Percentiles rank a stretch among this genome's conserved stretches.
Conservation (phyloP, 352 stramenopile species). For the Elongisporangium prolatum region DNA sequence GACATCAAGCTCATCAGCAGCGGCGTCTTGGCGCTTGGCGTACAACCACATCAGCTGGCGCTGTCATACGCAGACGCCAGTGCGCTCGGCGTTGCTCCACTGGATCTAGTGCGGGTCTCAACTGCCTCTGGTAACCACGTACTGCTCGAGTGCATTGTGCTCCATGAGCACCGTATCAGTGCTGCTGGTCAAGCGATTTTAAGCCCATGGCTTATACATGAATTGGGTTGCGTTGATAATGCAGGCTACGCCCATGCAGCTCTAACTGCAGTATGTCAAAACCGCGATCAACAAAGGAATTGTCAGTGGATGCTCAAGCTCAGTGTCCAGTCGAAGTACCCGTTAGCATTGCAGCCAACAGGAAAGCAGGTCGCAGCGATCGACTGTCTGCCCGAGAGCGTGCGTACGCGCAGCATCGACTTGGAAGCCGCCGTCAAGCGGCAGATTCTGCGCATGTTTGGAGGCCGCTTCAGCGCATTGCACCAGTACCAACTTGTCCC, state of each 20-base stretch:
- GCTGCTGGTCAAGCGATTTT: slow-evolving; percentile 29
- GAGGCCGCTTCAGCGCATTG: slow-evolving; percentile 7
- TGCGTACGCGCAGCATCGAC: slow-evolving; percentile 28
- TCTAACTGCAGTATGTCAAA: slow-evolving; percentile 12
- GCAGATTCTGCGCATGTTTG: slow-evolving; percentile 23
- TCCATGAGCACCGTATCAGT: slow-evolving; percentile 6
- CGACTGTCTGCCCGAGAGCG: slow-evolving; percentile 33
- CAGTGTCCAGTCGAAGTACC: slow-evolving; percentile 31
- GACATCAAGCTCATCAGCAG: not conserved
- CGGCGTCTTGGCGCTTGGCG: not conserved
- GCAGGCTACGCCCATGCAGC: not conserved
- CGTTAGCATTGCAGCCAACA: slow-evolving; percentile 2
- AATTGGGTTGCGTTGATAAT: slow-evolving; percentile 13
- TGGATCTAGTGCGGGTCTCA: slow-evolving; percentile 13
- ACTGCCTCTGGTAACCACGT: slow-evolving; percentile 5
- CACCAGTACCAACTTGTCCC: slow-evolving; percentile 27
- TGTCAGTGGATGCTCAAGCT: slow-evolving; percentile 17
- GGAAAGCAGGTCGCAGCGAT: slow-evolving; percentile 8
- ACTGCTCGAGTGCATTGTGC: slow-evolving; percentile 34
- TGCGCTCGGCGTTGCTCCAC: slow-evolving; percentile 12
- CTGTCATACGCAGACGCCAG: slow-evolving; percentile 26
- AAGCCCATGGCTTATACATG: slow-evolving; percentile 45
- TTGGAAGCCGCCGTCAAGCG: slow-evolving; percentile 24
- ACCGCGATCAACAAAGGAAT: slow-evolving; percentile 4
- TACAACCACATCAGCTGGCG: slow-evolving; percentile 52